These are phyloP conservation scores for Nitzschia putrida DNA, from an alignment of 108 stramenopile species.

Conservation along the genomic window DNA sequence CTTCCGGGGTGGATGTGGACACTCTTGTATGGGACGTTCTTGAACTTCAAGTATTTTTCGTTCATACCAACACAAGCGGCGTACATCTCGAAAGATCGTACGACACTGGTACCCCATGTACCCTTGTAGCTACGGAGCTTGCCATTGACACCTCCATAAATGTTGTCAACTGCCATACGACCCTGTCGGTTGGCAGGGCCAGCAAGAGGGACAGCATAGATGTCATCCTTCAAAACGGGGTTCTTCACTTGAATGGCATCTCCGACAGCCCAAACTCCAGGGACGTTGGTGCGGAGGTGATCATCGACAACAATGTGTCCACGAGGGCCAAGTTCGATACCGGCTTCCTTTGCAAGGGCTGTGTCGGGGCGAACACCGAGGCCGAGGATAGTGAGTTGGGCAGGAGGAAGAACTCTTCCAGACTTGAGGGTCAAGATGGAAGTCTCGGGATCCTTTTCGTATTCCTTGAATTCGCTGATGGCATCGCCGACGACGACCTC, in stretches of 20 bases:
- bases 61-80: conserved; percentile 71
- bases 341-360: conserved; percentile 53
- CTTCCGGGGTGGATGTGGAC: conserved; percentile 69
- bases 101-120: conserved; percentile 65
- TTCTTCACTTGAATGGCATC: conserved; percentile 67
- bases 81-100: conserved; percentile 58
- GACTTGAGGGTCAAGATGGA: conserved; percentile 56
- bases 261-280: conserved; percentile 68
- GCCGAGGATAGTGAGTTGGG: conserved; percentile 66
- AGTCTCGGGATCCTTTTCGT: conserved; percentile 38
- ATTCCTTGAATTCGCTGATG: conserved; percentile 53
- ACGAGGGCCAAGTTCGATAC: conserved; percentile 53
- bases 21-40: conserved; percentile 45
- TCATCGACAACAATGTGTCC: conserved; percentile 68
- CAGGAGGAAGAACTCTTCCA: conserved; percentile 54
- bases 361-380: conserved; percentile 73
- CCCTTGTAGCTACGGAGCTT: conserved; percentile 58
- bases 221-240: conserved; percentile 49
- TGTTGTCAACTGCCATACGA: conserved; percentile 70
- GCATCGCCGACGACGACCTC: conserved; percentile 58
- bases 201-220: conserved; percentile 71
- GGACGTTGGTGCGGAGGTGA: conserved; percentile 43
- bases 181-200: conserved; percentile 78
- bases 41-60: conserved; percentile 58
- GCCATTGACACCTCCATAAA: conserved; percentile 40